A percentile compares a stretch with the other conserved stretches of the same genome.
Evolutionary conservation across 2,329 filamentous ascomycete species (phyloP).

Genomic region (Emmonsiellopsis sp.): DNA sequence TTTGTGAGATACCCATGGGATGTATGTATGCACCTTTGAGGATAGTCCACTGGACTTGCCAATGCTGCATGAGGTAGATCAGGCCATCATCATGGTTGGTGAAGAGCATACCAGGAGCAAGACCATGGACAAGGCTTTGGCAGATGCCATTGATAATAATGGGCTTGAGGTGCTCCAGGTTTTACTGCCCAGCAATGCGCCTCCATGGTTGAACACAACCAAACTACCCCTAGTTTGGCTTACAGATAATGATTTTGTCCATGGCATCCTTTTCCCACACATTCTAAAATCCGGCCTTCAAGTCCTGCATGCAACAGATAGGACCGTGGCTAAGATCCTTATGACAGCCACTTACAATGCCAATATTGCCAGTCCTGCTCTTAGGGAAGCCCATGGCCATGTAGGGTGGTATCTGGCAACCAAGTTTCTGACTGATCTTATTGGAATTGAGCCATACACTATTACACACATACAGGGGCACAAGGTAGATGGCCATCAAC

Average conservation of each 20-base stretch:
- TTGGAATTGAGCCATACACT: conserved; percentile 43
- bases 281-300: conserved; percentile 10
- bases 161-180: conserved; percentile 39
- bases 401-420: conserved; percentile 48
- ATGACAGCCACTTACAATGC: conserved; percentile 47
- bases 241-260: conserved; percentile 19
- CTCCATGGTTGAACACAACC: conserved; percentile 34
- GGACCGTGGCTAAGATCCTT: conserved; percentile 41
- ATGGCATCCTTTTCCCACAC: conserved; percentile 15
- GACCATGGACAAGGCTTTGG: conserved; percentile 43
- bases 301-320: conserved; percentile 38
- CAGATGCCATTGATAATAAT: conserved; percentile 31
- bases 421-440: conserved; percentile 33
- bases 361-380: conserved; percentile 31
- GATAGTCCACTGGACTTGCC: conserved; percentile 50
- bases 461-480: conserved; percentile 47
- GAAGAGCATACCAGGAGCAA: conserved; percentile 39
- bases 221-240: conserved; percentile 37
- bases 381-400: conserved; percentile 42
- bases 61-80: conserved; percentile 48
- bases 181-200: conserved; percentile 33
- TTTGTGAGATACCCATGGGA: conserved; percentile 26
- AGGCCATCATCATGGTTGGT: conserved; percentile 49
- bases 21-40: conserved; percentile 50
- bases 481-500: conserved; percentile 35